Base-by-base conservation (phyloP, 805 yeast genomes). In the Candida takata region DNA sequence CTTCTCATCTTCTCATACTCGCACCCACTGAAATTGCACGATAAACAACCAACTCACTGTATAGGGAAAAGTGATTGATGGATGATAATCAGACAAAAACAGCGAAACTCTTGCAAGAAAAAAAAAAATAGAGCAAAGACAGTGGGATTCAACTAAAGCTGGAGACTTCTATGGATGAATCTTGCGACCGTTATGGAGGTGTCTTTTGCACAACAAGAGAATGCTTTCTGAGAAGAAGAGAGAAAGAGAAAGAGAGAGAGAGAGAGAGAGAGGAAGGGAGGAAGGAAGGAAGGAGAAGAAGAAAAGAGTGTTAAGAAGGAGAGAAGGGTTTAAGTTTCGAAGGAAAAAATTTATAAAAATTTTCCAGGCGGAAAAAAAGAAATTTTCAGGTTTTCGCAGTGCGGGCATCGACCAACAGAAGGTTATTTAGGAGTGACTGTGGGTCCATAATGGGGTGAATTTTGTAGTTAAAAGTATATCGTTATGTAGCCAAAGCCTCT, bases 171-270 rank as follows among this genome's bases (percentile, higher is more conserved):
- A 20, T 20, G 23, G 23, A 7, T 20, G 23, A 20, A 7, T 20
- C 27, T 29, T 25, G 27, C 27, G n/a, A 25, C 14, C 15, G 33
- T 40, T 35, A 33, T 37, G 27, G 35, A 36, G 36, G 41, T 36
- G 20, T 40, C 40, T 41, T 33, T 37, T 32, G 27, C 37, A 40
- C 35, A 33, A 37, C 43, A 47, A 41, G 50, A 47, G 54, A 46
- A 55, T 29, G 32, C 50, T 50, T 52, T 50, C 55, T 51, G 56
- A 50, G 50, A 49, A 44, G 39, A 40, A 37, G 41, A 38, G 33
- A 40, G 42, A 44, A 41, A 59, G 63, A 64, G 65, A 43, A 60
- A 43, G 43, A 45, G 41, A 39, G 23, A 36, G 39, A 37, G 53
- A 37, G 42, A 44, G 45, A 41, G 37, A 37, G 27, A 23, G 20